These are phyloP conservation scores for Graphilbum ipis-grandicollis DNA, from an alignment of 2,329 filamentous ascomycete genomes.

Conservation along the genomic window DNA sequence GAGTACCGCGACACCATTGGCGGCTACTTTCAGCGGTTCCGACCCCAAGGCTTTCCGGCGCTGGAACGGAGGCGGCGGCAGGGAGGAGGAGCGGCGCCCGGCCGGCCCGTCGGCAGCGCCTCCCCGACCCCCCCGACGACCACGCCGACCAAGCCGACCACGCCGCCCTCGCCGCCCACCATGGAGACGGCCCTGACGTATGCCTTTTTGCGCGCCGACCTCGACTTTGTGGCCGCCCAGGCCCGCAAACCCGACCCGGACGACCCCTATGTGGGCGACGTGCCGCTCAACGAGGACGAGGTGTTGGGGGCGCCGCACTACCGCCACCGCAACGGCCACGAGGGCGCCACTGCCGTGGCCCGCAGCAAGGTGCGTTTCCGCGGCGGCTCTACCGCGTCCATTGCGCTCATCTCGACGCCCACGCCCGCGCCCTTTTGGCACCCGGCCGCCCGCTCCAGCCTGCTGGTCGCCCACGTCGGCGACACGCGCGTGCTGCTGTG, in stretches of 20 bases:
- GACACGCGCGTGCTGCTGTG: constrained; percentile 86
- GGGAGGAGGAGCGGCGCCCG: too few relatives aligned
- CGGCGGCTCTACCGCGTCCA: constrained; percentile 80
- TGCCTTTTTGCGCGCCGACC: constrained; percentile 81
- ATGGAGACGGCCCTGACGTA: constrained; percentile 74
- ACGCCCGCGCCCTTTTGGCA: constrained; percentile 92
- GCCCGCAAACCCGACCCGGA: constrained; percentile 62
- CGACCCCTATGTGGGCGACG: constrained; percentile 53
- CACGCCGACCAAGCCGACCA: neutral
- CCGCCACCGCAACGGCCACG: constrained; percentile 32
- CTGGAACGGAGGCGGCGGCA: too few relatives aligned
- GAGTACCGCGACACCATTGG: constrained; percentile 75
- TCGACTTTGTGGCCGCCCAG: constrained; percentile 86
- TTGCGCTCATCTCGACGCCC: constrained; percentile 82
- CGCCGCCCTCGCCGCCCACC: constrained; percentile 22
- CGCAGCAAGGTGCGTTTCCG: constrained; percentile 59
- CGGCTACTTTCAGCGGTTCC: constrained; percentile 86
- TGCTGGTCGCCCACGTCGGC: constrained; percentile 80
- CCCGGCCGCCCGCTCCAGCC: constrained; percentile 64
- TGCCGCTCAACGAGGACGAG: constrained; percentile 70
- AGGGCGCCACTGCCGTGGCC: constrained; percentile 46
- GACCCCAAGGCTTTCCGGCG: constrained; percentile 52
- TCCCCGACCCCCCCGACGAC: constrained; percentile 5
- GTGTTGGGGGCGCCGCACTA: constrained; percentile 48
- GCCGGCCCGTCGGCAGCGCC: neutral